Percentiles rank a stretch among this genome's conserved stretches.
Conservation (phyloP, 176 grass and related monocot species). For the Hyparrhenia diplandra region DNA sequence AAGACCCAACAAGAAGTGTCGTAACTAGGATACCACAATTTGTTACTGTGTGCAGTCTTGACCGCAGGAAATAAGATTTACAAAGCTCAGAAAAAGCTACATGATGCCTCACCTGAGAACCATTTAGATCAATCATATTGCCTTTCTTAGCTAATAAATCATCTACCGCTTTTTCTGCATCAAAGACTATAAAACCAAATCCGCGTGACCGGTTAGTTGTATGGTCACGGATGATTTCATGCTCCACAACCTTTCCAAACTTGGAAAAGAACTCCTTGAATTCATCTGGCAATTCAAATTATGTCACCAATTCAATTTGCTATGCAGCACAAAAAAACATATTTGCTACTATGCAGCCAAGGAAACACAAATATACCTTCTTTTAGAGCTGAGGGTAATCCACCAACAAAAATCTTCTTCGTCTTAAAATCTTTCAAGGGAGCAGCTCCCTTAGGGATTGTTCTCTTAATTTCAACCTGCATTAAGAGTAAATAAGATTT, state of each 20-base stretch:
- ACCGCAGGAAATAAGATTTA: conserved; percentile 23
- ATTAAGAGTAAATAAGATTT: conserved; percentile 2
- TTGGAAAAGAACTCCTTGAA: conserved; percentile 80
- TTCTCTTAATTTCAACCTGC: conserved; percentile 95
- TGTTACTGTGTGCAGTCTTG: not conserved
- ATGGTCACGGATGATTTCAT: conserved; percentile 89
- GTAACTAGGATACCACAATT: conserved; percentile 6
- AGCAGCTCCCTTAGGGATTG: conserved; percentile 86
- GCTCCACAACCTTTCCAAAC: conserved; percentile 74
- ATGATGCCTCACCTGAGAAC: conserved; percentile 70
- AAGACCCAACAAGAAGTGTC: conserved; percentile 8
- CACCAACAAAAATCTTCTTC: conserved; percentile 89
- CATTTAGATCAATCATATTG: conserved; percentile 91
- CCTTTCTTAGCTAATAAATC: conserved; percentile 91
- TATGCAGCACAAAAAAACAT: not conserved
- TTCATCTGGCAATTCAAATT: conserved; percentile 62
- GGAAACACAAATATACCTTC: conserved; percentile 48
- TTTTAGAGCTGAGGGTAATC: conserved; percentile 58
- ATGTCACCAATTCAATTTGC: not conserved
- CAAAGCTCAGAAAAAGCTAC: conserved; percentile 11
- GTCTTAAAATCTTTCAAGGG: conserved; percentile 90
- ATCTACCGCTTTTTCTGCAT: conserved; percentile 86
- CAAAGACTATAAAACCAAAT: conserved; percentile 92
- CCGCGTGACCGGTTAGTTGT: conserved; percentile 65
- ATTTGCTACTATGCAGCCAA: not conserved